Evolutionary conservation across 768 basidiomycete species (phyloP).

Genomic region (Macrolepiota dolichaula): DNA sequence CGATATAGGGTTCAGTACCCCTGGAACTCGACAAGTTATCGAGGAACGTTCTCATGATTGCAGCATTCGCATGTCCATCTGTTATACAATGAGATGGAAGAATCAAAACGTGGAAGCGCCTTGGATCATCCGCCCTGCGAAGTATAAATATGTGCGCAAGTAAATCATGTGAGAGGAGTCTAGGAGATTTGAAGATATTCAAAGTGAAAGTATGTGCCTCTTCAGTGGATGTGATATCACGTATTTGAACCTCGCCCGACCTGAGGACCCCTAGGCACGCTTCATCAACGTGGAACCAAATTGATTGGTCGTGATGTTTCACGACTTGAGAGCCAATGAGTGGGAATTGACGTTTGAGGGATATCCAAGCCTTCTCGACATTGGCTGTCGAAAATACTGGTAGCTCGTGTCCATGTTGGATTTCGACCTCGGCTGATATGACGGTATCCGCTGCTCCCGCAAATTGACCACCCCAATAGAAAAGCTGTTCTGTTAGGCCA

Average conservation of each 20-base stretch:
- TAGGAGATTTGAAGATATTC: slow-evolving; percentile 28
- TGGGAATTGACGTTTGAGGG: slow-evolving; percentile 46
- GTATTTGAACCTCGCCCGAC: slow-evolving; percentile 37
- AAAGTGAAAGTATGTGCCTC: slow-evolving; percentile 29
- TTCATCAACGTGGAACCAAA: slow-evolving; percentile 42
- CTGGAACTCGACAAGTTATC: slow-evolving; percentile 28
- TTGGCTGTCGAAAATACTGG: slow-evolving; percentile 24
- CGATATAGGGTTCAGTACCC: slow-evolving; percentile 1
- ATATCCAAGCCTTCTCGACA: slow-evolving; percentile 39
- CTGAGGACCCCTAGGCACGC: slow-evolving; percentile 24
- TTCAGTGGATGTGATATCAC: slow-evolving; percentile 25
- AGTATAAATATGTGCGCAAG: slow-evolving; percentile 41
- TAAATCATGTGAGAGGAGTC: slow-evolving; percentile 37
- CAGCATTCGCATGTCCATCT: slow-evolving; percentile 43
- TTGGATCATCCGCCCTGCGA: slow-evolving; percentile 30
- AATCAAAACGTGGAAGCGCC: slow-evolving; percentile 38
- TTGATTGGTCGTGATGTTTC: slow-evolving; percentile 22
- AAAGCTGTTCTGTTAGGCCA: slow-evolving; percentile 35
- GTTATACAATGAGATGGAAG: slow-evolving; percentile 46
- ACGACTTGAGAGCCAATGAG: slow-evolving; percentile 42
- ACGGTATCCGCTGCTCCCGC: slow-evolving; percentile 42
- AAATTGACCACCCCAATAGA: slow-evolving; percentile 40
- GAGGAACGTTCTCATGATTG: slow-evolving; percentile 41
- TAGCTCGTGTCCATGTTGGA: slow-evolving; percentile 13
- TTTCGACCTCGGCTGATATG: slow-evolving; percentile 28